Base-by-base conservation (phyloP, 331 rosid genomes). In the Phaseolus coccineus region DNA sequence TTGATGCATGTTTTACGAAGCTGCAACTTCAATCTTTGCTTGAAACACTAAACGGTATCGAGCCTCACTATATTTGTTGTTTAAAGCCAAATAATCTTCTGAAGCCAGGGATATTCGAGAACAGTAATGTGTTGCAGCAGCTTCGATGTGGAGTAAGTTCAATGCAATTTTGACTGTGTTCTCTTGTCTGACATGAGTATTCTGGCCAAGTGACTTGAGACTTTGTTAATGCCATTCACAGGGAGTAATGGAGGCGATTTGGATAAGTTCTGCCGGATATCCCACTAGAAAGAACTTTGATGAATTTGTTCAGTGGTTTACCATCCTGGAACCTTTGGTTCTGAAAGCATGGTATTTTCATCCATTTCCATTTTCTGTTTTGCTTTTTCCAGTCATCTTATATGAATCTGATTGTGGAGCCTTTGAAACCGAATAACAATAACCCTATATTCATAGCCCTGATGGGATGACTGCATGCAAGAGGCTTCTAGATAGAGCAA, bases 201-300 rank as follows among this genome's bases (percentile, higher is more conserved):
- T 69, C 55, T 58, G 46, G 30, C 67, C 47, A 44, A 58, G 37
- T 74, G 53, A 74, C 44, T 59, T 68, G 13, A 53, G 39, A 76
- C 71, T 78, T 70, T 79, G 33, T 37, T 67, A 50, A 59, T 73
- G 33, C 56, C 31, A 30, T 76, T 82, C 75, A 27, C 80, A 94
- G 98, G 98, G 98, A 78, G 98, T 94, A 65, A 94, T 94, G 98
- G 98, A 94, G 83, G 98, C 98, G 57, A 94, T 94, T 81, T 81
- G 98, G 87, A 92, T 94, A 82, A 94, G 98, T 83, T 90, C 96
- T 80, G 97, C 98, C 19, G 98, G 98, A 76, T 94, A 79, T 88
- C 98, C 98, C 16, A 92, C 93, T 51, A 86, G 98, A 86, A 94
- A 90, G 86, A 85, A 52, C 39, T 94, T 92, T 37, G 84, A 82